Evolutionary conservation across 108 stramenopile species (phyloP), one percentile per base, ranked within the genome.

Genomic region (Cyclotella choctawhatcheeana): DNA sequence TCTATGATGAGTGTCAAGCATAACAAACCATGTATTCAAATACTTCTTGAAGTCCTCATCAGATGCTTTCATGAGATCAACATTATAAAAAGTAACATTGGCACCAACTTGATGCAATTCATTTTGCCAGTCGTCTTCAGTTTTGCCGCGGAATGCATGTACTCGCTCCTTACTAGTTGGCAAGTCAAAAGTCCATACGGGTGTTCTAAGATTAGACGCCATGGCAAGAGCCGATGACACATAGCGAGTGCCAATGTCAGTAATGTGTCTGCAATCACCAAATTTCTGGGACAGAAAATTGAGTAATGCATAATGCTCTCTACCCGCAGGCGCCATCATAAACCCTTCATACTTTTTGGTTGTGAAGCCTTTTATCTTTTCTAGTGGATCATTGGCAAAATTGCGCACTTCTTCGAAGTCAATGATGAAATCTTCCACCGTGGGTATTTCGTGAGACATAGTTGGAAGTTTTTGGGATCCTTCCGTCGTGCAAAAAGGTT

Each of bases 1-100:
- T 52, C 31, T n/a, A 35, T 76, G 74, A 25, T 44, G 40, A n/a
- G 74, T 76, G 60, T 76, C 74, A 33, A 76, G 58, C 58, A 76
- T 61, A 3, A 76, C 44, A 44, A 76, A 64, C 74, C 74, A 76
- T 31, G 74, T 76, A 24, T 37, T 44, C 20, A 76, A 13, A 29
- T 50, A 68, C 16, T 31, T 27, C 31, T 60, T 34, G 31, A 76
- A 37, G 21, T 68, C 58, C 8, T 58, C 67, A 26, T 76, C 44
- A 21, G 67, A 60, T 45, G 61, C 47, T 35, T 76, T 62, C 62
- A 77, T 24, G 17, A 77, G 35, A 47, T 77, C 69, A 20, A 77
- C 2, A 34, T 77, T 77, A 35, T 51, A 47, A 63, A 77, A 77
- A 25, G 60, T 70, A 33, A 77, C 63, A 30, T 77, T 21, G 18